Conservation (phyloP, 2,329 filamentous ascomycete species). For the Ascochyta rabiei region DNA sequence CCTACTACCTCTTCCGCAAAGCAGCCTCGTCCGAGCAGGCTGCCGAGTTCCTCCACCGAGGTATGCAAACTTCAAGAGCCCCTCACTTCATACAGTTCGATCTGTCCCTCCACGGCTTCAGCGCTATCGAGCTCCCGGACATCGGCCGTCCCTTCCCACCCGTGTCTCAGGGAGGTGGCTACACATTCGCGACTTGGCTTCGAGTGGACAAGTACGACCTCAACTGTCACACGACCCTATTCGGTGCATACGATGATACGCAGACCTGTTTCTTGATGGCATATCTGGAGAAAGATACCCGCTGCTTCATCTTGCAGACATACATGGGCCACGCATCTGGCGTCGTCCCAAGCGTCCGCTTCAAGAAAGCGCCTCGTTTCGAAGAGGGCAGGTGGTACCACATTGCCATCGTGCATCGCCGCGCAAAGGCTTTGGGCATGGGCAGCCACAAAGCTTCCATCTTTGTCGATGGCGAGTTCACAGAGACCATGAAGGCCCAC, state of each 20-base stretch:
- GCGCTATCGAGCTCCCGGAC: slow-evolving; percentile 87
- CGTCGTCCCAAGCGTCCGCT: slow-evolving; percentile 84
- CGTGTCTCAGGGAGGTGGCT: slow-evolving; percentile 72
- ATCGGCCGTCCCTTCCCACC: slow-evolving; percentile 87
- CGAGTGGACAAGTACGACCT: slow-evolving; percentile 86
- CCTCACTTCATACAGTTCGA: slow-evolving; percentile 95
- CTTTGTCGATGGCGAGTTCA: slow-evolving; percentile 91
- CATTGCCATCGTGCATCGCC: slow-evolving; percentile 83
- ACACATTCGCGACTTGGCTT: slow-evolving; percentile 90
- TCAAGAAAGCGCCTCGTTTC: slow-evolving; percentile 86
- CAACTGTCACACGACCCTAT: slow-evolving; percentile 88
- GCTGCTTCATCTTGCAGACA: slow-evolving; percentile 93
- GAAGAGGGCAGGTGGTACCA: slow-evolving; percentile 87
- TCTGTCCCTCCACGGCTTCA: slow-evolving; percentile 83
- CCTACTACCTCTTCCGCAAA: slow-evolving; percentile 72
- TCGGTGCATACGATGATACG: slow-evolving; percentile 89
- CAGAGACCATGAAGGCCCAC: slow-evolving; percentile 86
- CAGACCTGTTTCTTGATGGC: slow-evolving; percentile 94
- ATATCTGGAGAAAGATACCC: slow-evolving; percentile 92
- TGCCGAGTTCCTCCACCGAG: slow-evolving; percentile 74
- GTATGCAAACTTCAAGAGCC: slow-evolving; percentile 74
- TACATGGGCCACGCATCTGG: slow-evolving; percentile 75
- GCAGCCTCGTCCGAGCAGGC: slow-evolving; percentile 59
- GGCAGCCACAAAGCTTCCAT: slow-evolving; percentile 81
- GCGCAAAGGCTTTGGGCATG: slow-evolving; percentile 69